Conservation (phyloP, 441 rosid species). For the Pelargonium australe region DNA sequence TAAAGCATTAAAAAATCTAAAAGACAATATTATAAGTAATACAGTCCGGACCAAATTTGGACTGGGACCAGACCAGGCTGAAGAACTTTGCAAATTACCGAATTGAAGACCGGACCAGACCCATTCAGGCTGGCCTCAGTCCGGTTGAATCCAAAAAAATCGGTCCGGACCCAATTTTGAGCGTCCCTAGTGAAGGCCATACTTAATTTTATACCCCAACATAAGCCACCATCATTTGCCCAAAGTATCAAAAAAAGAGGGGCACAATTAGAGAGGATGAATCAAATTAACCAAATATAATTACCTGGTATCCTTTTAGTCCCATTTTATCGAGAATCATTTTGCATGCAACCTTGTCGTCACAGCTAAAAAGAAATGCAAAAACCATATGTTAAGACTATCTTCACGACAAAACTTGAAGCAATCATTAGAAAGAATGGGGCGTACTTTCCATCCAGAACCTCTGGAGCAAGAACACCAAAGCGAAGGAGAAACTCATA, state of each 20-base stretch:
- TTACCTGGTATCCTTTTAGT: conserved; percentile 91
- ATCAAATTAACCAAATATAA: conserved; percentile 15
- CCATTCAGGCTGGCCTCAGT: too few species aligned
- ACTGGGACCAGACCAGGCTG: too few species aligned
- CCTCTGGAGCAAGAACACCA: conserved; percentile 96
- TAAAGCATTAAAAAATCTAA: too few species aligned
- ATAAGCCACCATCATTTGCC: background rate
- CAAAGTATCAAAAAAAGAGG: background rate
- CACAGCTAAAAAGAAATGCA: conserved; percentile 43
- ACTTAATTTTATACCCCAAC: too few species aligned
- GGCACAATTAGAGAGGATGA: background rate
- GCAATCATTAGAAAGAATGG: conserved; percentile 10
- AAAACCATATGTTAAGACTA: background rate
- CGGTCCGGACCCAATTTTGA: too few species aligned
- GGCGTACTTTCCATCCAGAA: conserved; percentile 94
- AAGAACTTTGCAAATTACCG: too few species aligned
- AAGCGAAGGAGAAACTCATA: conserved; percentile 96
- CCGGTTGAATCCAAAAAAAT: too few species aligned
- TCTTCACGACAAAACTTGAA: background rate
- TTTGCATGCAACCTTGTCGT: conserved; percentile 90
- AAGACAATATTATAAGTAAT: too few species aligned
- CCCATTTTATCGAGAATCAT: conserved; percentile 92
- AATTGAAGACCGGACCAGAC: too few species aligned
- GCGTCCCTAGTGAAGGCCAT: too few species aligned
- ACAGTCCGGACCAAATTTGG: too few species aligned